These are phyloP conservation scores for Microcyclospora pomicola DNA, from an alignment of 2,329 filamentous ascomycete genomes.

Conservation along the genomic window DNA sequence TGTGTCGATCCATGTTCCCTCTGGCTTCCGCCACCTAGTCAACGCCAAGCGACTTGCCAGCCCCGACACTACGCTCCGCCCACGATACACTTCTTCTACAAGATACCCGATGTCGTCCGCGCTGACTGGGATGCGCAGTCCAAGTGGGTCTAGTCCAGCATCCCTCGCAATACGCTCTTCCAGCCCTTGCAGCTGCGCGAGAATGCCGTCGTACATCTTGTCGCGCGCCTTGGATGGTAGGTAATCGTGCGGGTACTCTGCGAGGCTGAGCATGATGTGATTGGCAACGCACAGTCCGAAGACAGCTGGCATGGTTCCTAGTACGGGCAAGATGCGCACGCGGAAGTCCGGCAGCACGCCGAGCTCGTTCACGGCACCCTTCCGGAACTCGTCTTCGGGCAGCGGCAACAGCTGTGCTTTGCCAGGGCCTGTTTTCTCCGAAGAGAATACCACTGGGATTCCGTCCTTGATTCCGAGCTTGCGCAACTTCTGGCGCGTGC, in stretches of 20 bases:
- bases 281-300: constrained; percentile 89
- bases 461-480: constrained; percentile 63
- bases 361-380: constrained; percentile 73
- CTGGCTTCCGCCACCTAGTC: constrained; percentile 64
- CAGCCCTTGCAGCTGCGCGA: constrained; percentile 58
- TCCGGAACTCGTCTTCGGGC: constrained; percentile 72
- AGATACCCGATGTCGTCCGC: constrained; percentile 74
- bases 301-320: constrained; percentile 94
- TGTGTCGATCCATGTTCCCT: constrained; percentile 48
- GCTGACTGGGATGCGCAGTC: constrained; percentile 66
- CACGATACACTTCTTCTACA: constrained; percentile 76
- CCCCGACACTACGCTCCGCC: constrained; percentile 69
- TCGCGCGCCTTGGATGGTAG: constrained; percentile 67
- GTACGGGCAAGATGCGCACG: constrained; percentile 82
- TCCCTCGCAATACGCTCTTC: constrained; percentile 61
- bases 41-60: constrained; percentile 66
- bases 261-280: constrained; percentile 72
- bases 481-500: constrained; percentile 68
- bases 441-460: constrained; percentile 85
- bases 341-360: constrained; percentile 85
- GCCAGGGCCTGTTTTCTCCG: constrained; percentile 75
- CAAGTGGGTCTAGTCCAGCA: constrained; percentile 43
- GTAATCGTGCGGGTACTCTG: constrained; percentile 77
- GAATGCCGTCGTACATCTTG: constrained; percentile 80
- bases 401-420: constrained; percentile 84